Conservation (phyloP, 2,329 filamentous ascomycete genomes). For the Exophiala xenobiotica region DNA sequence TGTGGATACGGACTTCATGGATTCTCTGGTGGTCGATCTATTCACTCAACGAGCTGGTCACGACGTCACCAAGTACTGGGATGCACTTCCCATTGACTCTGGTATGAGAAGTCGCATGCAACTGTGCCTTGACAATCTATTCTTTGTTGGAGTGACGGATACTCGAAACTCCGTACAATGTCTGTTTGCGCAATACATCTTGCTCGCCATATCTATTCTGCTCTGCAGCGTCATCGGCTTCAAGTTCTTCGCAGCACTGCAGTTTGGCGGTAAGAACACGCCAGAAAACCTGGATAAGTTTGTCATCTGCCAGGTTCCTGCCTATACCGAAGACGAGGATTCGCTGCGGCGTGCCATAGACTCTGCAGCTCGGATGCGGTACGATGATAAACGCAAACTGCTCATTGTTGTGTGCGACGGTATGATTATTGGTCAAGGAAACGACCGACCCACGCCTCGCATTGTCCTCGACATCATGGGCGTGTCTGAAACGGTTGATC, state of each 20-base stretch:
- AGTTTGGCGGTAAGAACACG: conserved; percentile 86
- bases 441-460: conserved; percentile 89
- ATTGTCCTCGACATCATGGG: conserved; percentile 97
- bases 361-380: conserved; percentile 90
- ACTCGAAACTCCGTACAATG: conserved; percentile 84
- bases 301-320: conserved; percentile 94
- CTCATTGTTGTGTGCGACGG: conserved; percentile 91
- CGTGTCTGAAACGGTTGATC: conserved; percentile 88
- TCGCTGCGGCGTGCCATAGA: conserved; percentile 95
- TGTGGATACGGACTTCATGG: conserved; percentile 76
- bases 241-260: conserved; percentile 95
- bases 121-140: conserved; percentile 86
- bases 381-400: conserved; percentile 97
- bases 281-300: conserved; percentile 98
- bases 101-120: conserved; percentile 67
- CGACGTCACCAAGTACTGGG: conserved; percentile 83
- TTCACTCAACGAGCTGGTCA: conserved; percentile 74
- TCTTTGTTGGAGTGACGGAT: conserved; percentile 89
- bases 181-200: conserved; percentile 83
- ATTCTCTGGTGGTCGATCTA: conserved; percentile 67
- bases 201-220: conserved; percentile 79
- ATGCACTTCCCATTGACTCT: conserved; percentile 61
- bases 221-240: conserved; percentile 81
- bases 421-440: conserved; percentile 99
- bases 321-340: conserved; percentile 97